These are phyloP conservation scores for Daldinia vernicosa DNA, from an alignment of 495 filamentous ascomycete species.

Conservation along the genomic window DNA sequence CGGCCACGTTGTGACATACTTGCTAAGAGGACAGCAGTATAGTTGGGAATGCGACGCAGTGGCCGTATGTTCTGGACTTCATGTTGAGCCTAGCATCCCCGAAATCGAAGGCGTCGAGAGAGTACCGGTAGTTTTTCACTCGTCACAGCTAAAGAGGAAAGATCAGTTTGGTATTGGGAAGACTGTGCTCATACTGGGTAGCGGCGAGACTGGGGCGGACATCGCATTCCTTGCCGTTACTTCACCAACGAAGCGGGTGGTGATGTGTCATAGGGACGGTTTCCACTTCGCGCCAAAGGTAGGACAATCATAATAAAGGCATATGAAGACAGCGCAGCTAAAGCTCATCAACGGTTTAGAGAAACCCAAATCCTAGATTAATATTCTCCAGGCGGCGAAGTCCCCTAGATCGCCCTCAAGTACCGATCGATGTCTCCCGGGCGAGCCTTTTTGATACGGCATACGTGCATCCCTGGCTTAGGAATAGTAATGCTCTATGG, in stretches of 20 bases:
- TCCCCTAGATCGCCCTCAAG: constrained; percentile 45
- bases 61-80: constrained; percentile 52
- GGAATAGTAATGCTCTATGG: constrained; percentile 37
- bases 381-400: constrained; percentile 22
- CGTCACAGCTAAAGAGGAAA: constrained; percentile 49
- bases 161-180: constrained; percentile 48
- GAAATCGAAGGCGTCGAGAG: constrained; percentile 48
- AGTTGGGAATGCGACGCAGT: constrained; percentile 49
- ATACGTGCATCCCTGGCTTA: constrained; percentile 56
- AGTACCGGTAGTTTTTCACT: constrained; percentile 48
- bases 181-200: constrained; percentile 50
- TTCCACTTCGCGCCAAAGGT: constrained; percentile 51
- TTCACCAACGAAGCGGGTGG: constrained; percentile 48
- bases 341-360: constrained; percentile 26
- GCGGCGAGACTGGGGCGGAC: constrained; percentile 53
- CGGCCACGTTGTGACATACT: constrained; percentile 38
- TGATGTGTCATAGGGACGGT: constrained; percentile 53
- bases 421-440: constrained; percentile 54
- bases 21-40: constrained; percentile 15
- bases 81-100: constrained; percentile 50
- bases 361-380: constrained; percentile 37
- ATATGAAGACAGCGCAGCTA: background rate
- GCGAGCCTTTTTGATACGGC: constrained; percentile 59
- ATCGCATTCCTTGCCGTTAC: constrained; percentile 53
- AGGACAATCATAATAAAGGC: constrained; percentile 16